phyloP scores from a whole-genome alignment of 2,329 filamentous ascomycete genomes.

The Penicillium hesseltinei region DNA sequence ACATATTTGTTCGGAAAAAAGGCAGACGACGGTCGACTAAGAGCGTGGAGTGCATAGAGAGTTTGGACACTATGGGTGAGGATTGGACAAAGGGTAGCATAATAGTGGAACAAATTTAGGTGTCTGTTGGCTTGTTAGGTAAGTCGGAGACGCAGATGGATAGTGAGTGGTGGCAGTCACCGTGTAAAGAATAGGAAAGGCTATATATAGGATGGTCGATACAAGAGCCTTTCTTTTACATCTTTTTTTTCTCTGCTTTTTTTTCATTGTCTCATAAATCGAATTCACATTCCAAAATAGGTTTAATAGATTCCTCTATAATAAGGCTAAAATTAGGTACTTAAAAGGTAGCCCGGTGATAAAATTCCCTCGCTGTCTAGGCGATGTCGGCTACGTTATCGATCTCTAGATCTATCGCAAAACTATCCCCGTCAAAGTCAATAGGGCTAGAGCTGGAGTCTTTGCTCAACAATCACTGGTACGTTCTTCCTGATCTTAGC shows the following conservation, averaged over 20 bases:
- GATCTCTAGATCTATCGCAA: too few species aligned
- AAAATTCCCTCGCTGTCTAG: background rate
- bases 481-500: too few species aligned
- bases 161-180: background rate
- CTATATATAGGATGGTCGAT: background rate
- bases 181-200: background rate
- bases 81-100: too few species aligned
- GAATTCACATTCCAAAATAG: background rate
- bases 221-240: background rate
- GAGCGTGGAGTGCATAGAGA: background rate
- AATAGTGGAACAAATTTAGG: background rate
- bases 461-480: too few species aligned
- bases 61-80: background rate
- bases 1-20: too few species aligned
- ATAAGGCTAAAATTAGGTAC: background rate
- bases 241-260: too few species aligned
- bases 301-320: background rate
- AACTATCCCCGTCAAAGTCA: too few species aligned
- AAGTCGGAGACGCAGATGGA: background rate
- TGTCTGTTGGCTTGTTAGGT: too few species aligned
- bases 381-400: too few species aligned
- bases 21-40: too few species aligned
- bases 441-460: too few species aligned
- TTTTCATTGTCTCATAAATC: background rate
- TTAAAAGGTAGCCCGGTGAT: background rate